Evolutionary conservation across 768 basidiomycete genomes (phyloP), one percentile per base, ranked within the genome.

Genomic region (Tulasnella calospora): DNA sequence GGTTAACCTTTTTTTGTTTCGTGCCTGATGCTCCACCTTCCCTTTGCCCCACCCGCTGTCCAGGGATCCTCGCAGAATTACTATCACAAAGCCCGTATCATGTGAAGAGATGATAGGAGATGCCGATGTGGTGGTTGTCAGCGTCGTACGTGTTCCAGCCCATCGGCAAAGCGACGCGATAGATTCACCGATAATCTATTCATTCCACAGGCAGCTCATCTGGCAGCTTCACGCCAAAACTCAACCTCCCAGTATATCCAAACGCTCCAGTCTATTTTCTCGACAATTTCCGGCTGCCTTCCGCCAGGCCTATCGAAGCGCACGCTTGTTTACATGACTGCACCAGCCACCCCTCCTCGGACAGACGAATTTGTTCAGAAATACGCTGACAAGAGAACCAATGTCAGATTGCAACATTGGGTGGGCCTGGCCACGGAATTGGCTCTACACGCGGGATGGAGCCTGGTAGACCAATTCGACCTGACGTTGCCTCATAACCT

Each of bases 361-460:
- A 17, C 36, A 4, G 73, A 74, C 47, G 36, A 44, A 21, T 74
- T 35, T n/a, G 73, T 74, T 10, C 40, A 23, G 7, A 21, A 44
- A n/a, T 46, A 30, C 9, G 44, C 36, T n/a, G 73, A 74, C 30
- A 36, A 27, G 17, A 44, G 73, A 19, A 74, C 73, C 40, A 74
- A 74, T 21, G 73, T 74, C 27, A 44, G 44, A 21, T 46, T 74
- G 36, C 73, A 74, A 40, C 47, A 74, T 44, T 74, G 73, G 73
- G 19, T 7, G 19, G 41, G 51, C 17, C 21, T 46, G 30, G 44
- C 19, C 36, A 46, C 35, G 6, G 41, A 44, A n/a, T 8, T 74
- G n/a, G 73, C 73, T 23, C 41, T 46, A 5, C 30, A 44, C 5
- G 47, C 40, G 2, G 73, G 73, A 27, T 74, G 73, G 73, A 55